Base-by-base conservation (phyloP, 805 yeast genomes). In the Saturnispora bothae region DNA sequence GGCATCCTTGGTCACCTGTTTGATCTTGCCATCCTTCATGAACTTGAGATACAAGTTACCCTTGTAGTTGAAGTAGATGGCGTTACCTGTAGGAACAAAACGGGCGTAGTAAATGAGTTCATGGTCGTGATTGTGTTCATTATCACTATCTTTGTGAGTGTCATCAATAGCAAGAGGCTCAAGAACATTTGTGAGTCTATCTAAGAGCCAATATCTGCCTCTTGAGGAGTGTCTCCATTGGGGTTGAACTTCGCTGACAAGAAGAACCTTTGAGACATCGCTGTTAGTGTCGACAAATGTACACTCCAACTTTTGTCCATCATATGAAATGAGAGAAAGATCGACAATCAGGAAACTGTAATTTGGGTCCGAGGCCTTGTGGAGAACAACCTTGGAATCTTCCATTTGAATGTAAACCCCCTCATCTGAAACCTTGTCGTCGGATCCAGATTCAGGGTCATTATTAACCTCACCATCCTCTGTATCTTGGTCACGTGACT, bases 211-310 rank as follows among this genome's bases (percentile, higher is more conserved):
- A 57, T 72, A 81, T 17, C 59, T 48, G 0, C 78, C 78, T 30
- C 56, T 59, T 1, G 76, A 60, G 0, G 95, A 83, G 52, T 84
- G 85, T 46, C 95, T 68, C 69, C 77, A 84, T 49, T 76, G 71
- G 22, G 53, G 50, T 12, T 55, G 51, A 10, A 43, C 40, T 39
- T 83, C 70, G 0, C 92, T 67, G 4, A 59, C 58, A 2, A 85
- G 53, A 10, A 89, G 53, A 1, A 76, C 79, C 48, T 61, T 67
- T 17, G 66, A 57, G 15, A 69, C 54, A 8, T 64, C 52, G 28
- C 65, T 60, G 46, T 70, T 73, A 6, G 78, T 58, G 4, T 66
- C 58, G 10, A 66, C 50, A 0, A 60, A 47, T 5, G 66, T 64
- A 2, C 79, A 61, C 0, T 43, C 33, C 32, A 71, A 55, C 2